A percentile compares a stretch with the other conserved stretches of the same genome.
Conservation (phyloP, 352 stramenopile species). For the Pythium rhizo-oryzae region DNA sequence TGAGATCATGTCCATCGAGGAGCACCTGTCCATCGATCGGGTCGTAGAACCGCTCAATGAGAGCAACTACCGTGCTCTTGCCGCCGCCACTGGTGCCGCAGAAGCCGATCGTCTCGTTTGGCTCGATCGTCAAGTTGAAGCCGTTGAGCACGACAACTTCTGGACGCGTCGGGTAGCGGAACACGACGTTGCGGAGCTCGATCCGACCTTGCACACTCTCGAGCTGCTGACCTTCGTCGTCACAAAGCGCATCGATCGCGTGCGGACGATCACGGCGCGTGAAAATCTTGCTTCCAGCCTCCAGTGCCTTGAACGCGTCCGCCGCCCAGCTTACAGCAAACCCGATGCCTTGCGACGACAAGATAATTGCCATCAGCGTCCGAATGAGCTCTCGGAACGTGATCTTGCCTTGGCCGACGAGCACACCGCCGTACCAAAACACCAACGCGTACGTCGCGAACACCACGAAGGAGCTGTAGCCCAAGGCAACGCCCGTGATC, state of each 20-base stretch:
- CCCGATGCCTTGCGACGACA: conserved; percentile 37
- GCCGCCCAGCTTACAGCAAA: conserved; percentile 25
- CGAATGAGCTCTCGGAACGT: conserved; percentile 42
- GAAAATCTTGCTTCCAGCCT: conserved; percentile 32
- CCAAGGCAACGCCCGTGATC: conserved; percentile 44
- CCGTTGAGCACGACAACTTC: conserved; percentile 71
- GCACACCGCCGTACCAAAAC: conserved; percentile 28
- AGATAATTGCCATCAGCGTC: conserved; percentile 45
- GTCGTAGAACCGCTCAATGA: conserved; percentile 79
- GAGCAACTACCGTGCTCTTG: conserved; percentile 30
- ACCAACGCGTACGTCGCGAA: conserved; percentile 24
- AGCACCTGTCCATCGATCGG: conserved; percentile 50
- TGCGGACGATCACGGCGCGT: too few relatives aligned
- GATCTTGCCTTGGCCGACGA: conserved; percentile 44
- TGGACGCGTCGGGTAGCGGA: conserved; percentile 73
- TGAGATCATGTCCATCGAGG: conserved; percentile 78
- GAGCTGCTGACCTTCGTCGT: conserved; percentile 23
- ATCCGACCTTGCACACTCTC: conserved; percentile 37
- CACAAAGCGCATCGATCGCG: conserved; percentile 29
- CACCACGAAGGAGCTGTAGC: conserved; percentile 58
- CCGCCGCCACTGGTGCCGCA: conserved; percentile 17
- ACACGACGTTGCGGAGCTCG: conserved; percentile 67
- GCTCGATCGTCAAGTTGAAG: conserved; percentile 80
- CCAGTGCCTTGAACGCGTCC: conserved; percentile 69
- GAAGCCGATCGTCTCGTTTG: conserved; percentile 63